A percentile compares a stretch with the other conserved stretches of the same genome.
Evolutionary conservation across 2,329 filamentous ascomycete species (phyloP).

Genomic region (Plenodomus lindquistii): DNA sequence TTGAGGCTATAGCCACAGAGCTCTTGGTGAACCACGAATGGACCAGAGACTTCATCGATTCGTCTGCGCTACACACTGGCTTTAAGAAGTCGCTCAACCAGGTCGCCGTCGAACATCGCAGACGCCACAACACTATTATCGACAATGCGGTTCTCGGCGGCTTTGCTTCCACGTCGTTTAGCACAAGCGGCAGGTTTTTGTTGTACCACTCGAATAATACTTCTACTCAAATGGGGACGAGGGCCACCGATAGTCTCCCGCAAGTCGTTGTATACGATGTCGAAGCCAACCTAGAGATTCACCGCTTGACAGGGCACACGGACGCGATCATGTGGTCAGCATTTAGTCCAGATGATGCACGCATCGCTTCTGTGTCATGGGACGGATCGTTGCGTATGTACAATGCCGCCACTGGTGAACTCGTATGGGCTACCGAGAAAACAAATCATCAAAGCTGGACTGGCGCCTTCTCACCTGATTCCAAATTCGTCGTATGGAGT

Average conservation of each 20-base stretch:
- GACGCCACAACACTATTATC: slow-evolving; percentile 25
- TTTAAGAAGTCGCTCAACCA: slow-evolving; percentile 21
- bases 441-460: slow-evolving; percentile 26
- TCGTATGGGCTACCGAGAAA: slow-evolving; percentile 23
- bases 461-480: slow-evolving; percentile 31
- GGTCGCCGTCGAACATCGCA: slow-evolving; percentile 24
- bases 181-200: slow-evolving; percentile 20
- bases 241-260: slow-evolving; percentile 10
- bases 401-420: slow-evolving; percentile 16
- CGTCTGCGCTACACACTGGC: slow-evolving; percentile 22
- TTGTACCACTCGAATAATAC: slow-evolving; percentile 19
- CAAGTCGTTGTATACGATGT: slow-evolving; percentile 26
- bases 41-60: slow-evolving; percentile 26
- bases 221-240: slow-evolving; percentile 14
- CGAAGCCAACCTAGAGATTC: slow-evolving; percentile 11
- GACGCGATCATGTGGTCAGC: slow-evolving; percentile 32
- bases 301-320: slow-evolving; percentile 28
- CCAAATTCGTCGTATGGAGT: slow-evolving; percentile 30
- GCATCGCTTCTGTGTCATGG: slow-evolving; percentile 32
- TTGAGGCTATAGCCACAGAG: slow-evolving; percentile 29
- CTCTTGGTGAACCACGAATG: slow-evolving; percentile 32
- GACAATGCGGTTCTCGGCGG: slow-evolving; percentile 13
- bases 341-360: slow-evolving; percentile 25
- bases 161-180: slow-evolving; percentile 22
- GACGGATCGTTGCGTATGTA: slow-evolving; percentile 36